Evolutionary conservation across 208 protist genomes (phyloP).

Genomic region (Entamoeba nuttalli): DNA sequence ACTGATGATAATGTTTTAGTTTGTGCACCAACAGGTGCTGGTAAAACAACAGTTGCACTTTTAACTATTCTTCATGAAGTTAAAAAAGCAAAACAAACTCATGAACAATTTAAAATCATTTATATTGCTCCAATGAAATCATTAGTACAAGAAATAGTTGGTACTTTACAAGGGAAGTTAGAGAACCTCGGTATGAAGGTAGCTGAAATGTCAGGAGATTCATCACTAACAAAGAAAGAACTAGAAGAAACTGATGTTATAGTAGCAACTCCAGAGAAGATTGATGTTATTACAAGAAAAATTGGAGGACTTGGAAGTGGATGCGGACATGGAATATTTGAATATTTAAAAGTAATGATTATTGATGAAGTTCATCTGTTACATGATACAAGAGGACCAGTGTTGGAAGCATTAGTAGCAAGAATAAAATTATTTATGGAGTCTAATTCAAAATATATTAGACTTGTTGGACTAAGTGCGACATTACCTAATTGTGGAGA

Average conservation of each 20-base stretch:
- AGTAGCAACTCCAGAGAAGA: conserved; percentile 98
- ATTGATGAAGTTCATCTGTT: conserved; percentile 96
- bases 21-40: conserved; percentile 82
- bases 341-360: conserved; percentile 67
- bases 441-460: conserved; percentile 51
- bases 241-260: conserved; percentile 86
- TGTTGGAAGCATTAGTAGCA: conserved; percentile 92
- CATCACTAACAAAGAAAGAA: conserved; percentile 75
- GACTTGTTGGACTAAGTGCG: conserved; percentile 92
- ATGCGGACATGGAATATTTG: neutral
- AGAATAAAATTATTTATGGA: conserved; percentile 66
- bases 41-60: conserved; percentile 99
- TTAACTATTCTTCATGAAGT: conserved; percentile 83
- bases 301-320: conserved; percentile 57
- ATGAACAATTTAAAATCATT: conserved; percentile 82
- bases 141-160: conserved; percentile 93
- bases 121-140: conserved; percentile 99
- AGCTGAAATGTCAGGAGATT: conserved; percentile 62
- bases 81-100: conserved; percentile 19
- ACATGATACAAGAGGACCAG: conserved; percentile 90
- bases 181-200: conserved; percentile 41
- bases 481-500: conserved; percentile 97
- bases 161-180: conserved; percentile 42
- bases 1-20: conserved; percentile 87
- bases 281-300: conserved; percentile 98